Evolutionary conservation across 768 basidiomycete genomes (phyloP).

Genomic region (Boletus reticulatus): DNA sequence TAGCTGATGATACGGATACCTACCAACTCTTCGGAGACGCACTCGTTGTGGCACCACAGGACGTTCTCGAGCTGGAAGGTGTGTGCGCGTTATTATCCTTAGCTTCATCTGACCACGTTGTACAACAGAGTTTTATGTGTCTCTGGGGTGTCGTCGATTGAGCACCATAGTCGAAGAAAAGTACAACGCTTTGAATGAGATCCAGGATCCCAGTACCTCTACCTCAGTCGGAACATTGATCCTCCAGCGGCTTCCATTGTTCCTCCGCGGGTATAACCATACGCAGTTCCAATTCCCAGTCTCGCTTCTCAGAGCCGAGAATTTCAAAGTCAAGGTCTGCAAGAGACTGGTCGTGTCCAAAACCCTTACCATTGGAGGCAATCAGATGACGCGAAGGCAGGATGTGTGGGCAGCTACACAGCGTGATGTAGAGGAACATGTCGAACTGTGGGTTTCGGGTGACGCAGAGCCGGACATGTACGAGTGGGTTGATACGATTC

Average conservation of each 20-base stretch:
- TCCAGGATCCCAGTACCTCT: conserved; percentile 44
- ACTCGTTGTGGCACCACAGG: conserved; percentile 76
- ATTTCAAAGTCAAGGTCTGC: conserved; percentile 64
- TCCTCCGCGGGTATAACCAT: conserved; percentile 74
- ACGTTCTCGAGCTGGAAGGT: conserved; percentile 75
- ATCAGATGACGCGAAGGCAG: conserved; percentile 46
- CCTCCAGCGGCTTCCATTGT: conserved; percentile 62
- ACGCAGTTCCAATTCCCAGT: conserved; percentile 48
- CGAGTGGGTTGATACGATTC: conserved; percentile 55
- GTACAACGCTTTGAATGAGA: conserved; percentile 54
- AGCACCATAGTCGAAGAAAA: conserved; percentile 54
- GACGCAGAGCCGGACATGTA: conserved; percentile 80
- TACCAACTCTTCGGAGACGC: conserved; percentile 71
- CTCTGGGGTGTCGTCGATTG: conserved; percentile 56
- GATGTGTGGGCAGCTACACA: conserved; percentile 69
- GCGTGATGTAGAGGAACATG: conserved; percentile 45
- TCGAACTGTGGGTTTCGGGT: conserved; percentile 70
- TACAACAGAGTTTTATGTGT: conserved; percentile 59
- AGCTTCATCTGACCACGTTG: neutral
- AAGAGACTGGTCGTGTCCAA: conserved; percentile 60
- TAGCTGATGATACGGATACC: conserved; percentile 80
- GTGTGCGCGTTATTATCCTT: neutral
- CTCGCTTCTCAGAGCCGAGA: conserved; percentile 52
- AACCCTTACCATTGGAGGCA: conserved; percentile 49
- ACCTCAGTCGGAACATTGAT: conserved; percentile 54